These are phyloP conservation scores for Zygoascus tannicola DNA, from an alignment of 805 yeast species.

Conservation along the genomic window DNA sequence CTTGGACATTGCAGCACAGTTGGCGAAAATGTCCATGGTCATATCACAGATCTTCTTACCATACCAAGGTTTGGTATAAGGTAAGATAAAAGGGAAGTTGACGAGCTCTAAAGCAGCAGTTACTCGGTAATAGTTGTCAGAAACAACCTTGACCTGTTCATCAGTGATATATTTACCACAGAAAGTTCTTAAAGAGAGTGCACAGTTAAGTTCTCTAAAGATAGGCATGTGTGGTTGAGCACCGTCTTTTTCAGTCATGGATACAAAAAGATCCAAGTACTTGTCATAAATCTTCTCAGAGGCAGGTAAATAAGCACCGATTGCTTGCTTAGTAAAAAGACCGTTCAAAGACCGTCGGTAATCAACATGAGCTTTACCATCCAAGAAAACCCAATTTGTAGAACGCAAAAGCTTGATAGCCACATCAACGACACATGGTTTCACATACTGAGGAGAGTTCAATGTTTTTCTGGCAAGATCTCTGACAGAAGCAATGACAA, in stretches of 20 bases:
- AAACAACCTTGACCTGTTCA: slow-evolving; percentile 76
- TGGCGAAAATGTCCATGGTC: slow-evolving; percentile 85
- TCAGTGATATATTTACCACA: slow-evolving; percentile 94
- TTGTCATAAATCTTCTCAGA: slow-evolving; percentile 78
- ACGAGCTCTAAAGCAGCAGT: slow-evolving; percentile 96
- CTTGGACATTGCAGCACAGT: slow-evolving; percentile 84
- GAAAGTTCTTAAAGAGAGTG: slow-evolving; percentile 83
- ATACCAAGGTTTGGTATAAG: slow-evolving; percentile 96
- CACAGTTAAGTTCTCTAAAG: slow-evolving; percentile 94
- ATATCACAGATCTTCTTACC: slow-evolving; percentile 89
- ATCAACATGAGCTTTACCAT: slow-evolving; percentile 91
- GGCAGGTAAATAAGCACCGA: slow-evolving; percentile 73
- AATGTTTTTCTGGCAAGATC: slow-evolving; percentile 83
- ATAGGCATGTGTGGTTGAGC: slow-evolving; percentile 80
- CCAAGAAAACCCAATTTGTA: slow-evolving; percentile 94
- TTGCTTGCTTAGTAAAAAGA: slow-evolving; percentile 73
- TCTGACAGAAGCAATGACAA: slow-evolving; percentile 82
- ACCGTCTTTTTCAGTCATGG: slow-evolving; percentile 46
- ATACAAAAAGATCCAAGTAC: slow-evolving; percentile 60
- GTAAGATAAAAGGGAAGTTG: slow-evolving; percentile 93
- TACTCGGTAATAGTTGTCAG: slow-evolving; percentile 84
- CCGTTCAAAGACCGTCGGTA: slow-evolving; percentile 88
- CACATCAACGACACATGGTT: slow-evolving; percentile 97
- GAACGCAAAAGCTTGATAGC: slow-evolving; percentile 92
- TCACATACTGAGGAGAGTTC: slow-evolving; percentile 76